Evolutionary conservation across 176 grass and related monocot species (phyloP).

Genomic region (Bothriochloa decipiens): DNA sequence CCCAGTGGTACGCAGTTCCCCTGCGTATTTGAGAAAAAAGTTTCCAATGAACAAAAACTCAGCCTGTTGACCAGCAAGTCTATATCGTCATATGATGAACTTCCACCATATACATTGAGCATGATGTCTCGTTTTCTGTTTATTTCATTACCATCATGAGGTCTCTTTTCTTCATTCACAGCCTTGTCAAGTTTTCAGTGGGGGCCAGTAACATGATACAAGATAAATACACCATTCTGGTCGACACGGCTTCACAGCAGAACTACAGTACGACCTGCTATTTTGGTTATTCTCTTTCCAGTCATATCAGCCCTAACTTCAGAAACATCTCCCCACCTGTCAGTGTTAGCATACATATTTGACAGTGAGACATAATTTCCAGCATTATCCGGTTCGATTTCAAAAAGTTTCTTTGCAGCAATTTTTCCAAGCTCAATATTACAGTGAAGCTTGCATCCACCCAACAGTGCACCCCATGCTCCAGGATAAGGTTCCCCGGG

Average conservation of each 20-base stretch:
- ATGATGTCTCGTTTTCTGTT: constrained; percentile 21
- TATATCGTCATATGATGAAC: constrained; percentile 15
- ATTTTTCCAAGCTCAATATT: constrained; percentile 74
- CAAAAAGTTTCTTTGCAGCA: constrained; percentile 78
- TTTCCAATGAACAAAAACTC: background rate
- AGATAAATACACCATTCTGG: constrained; percentile 30
- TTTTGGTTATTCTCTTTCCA: constrained; percentile 73
- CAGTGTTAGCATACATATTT: constrained; percentile 87
- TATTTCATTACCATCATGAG: background rate
- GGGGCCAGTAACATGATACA: background rate
- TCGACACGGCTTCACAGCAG: constrained; percentile 46
- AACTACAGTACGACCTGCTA: constrained; percentile 64
- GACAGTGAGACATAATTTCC: constrained; percentile 87
- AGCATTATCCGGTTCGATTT: constrained; percentile 88
- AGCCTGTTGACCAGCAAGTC: constrained; percentile 9
- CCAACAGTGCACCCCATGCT: constrained; percentile 90
- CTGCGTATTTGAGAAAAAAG: background rate
- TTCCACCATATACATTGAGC: constrained; percentile 34
- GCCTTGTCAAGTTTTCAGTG: constrained; percentile 9
- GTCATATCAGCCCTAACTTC: constrained; percentile 72
- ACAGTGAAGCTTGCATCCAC: constrained; percentile 68
- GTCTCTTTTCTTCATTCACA: constrained; percentile 26
- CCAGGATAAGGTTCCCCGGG: constrained; percentile 71
- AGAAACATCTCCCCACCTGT: constrained; percentile 83
- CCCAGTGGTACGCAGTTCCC: background rate